Conservation (phyloP, 768 basidiomycete genomes). For the Dentipellis sp. region DNA sequence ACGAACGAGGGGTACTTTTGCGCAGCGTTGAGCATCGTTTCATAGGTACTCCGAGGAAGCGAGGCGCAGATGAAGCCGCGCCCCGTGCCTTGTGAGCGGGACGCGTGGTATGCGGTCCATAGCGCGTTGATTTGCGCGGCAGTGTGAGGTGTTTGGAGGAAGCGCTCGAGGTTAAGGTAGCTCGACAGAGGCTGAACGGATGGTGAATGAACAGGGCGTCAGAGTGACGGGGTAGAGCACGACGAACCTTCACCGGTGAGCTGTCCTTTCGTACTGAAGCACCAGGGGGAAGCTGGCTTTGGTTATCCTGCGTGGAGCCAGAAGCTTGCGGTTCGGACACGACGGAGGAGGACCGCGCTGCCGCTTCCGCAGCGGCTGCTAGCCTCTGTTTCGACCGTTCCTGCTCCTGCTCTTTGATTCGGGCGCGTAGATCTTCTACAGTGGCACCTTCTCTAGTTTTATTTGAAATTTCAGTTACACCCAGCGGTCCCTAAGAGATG, state of each 20-base stretch:
- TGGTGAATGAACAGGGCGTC: slow-evolving; percentile 1
- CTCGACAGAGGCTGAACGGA: slow-evolving; percentile 60
- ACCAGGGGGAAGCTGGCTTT: slow-evolving; percentile 4
- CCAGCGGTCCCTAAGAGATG: background rate
- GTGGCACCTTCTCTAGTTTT: slow-evolving; percentile 6
- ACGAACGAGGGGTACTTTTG: slow-evolving; percentile 71
- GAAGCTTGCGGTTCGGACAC: slow-evolving; percentile 2
- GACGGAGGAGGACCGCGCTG: slow-evolving; percentile 6
- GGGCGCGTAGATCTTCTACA: slow-evolving; percentile 7
- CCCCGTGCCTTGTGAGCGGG: slow-evolving; percentile 71
- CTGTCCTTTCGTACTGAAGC: slow-evolving; percentile 42
- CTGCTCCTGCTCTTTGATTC: slow-evolving; percentile 4
- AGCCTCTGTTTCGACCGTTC: slow-evolving; percentile 3
- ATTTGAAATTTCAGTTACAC: background rate
- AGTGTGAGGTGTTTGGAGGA: slow-evolving; percentile 62
- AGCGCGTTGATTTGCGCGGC: slow-evolving; percentile 66
- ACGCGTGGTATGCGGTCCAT: slow-evolving; percentile 86
- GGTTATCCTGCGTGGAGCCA: slow-evolving; percentile 6
- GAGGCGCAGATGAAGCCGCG: slow-evolving; percentile 81
- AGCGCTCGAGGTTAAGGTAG: slow-evolving; percentile 68
- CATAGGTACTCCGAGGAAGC: slow-evolving; percentile 65
- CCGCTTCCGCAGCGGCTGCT: slow-evolving; percentile 9
- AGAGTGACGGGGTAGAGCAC: background rate
- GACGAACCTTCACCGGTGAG: slow-evolving; percentile 54
- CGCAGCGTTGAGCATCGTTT: slow-evolving; percentile 55